Evolutionary conservation across 1,139 yeast genomes (phyloP), one percentile per base, ranked within the genome.

Genomic region (Yamadazyma blattariae): DNA sequence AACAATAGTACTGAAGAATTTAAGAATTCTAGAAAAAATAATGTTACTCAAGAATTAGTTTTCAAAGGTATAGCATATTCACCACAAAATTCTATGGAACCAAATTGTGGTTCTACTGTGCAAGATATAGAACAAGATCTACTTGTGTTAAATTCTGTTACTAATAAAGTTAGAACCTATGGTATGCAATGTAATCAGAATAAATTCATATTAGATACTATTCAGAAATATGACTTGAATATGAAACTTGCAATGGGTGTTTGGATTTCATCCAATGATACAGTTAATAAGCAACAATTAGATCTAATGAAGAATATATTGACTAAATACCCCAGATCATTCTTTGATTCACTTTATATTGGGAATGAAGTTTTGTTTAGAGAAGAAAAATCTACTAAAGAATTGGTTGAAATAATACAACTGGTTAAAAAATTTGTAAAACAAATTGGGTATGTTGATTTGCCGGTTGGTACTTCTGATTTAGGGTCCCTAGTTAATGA

Each of bases 311-410:
- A 73, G 47, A 36, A 49, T 4, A 45, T 77, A 0, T 47, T 82
- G 21, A 42, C 41, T 4, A 56, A 53, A 18, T 76, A 71, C 45
- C 84, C 85, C 1, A 52, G 64, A 25, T 39, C 54, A 6, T 56
- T 63, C 28, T 67, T 83, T 42, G 77, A 79, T 31, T 59, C 78
- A 1, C 60, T 83, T 1, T 65, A 66, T 36, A 64, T 83, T 30
- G 89, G 89, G 0, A 77, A 79, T 48, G 88, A 82, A 44, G 85
- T 77, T 0, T 52, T 80, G 20, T 78, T 72, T 45, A 62, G 86
- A 38, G 64, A 66, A 26, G 87, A 80, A 5, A 61, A 67, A 42
- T 46, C 69, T 0, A 48, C 55, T 2, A 38, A 49, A 1, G 64
- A 64, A 27, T 56, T 82, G 25, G 47, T 71, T 10, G 50, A 49